Base-by-base conservation (phyloP, 2,329 filamentous ascomycete species). In the Fusarium tjaetaba region DNA sequence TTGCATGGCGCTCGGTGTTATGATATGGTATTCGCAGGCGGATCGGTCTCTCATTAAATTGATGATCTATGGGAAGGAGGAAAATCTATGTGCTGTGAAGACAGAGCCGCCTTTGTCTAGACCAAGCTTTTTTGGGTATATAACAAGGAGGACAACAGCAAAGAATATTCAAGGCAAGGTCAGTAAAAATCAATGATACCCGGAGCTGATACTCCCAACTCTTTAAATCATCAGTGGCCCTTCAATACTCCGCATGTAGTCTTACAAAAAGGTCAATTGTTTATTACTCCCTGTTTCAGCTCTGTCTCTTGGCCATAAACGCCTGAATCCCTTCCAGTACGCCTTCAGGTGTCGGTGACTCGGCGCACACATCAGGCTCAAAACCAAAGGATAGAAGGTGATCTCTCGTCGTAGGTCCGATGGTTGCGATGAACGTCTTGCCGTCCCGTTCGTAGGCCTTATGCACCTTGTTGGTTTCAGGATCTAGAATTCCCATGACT, bases 391-490 rank as follows among this genome's bases (percentile, higher is more conserved):
- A 87, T 26, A 86, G 84, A 22, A 99, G 83, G 82, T 94, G 91
- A 75, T 95, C 91, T 71, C 92, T 88, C 16, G 96, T 99, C 24
- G 96, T 99, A 18, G 96, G 96, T 2, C 96, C 96, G 81, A 99
- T 99, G 0, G 95, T 97, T 20, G 92, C 94, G 69, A 98, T 86
- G 71, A 89, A 90, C 2, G 91, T 92, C 57, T 81, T 86, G 15
- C 83, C 83, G 34, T 80, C 79, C 38, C 78, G 70, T 7, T 67
- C 71, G n/a, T 67, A 58, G 18, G 58, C 76, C 10, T 73, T 75
- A 39, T 77, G 77, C 26, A 80, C 82, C 76, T 80, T 86, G 26
- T 84, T 83, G 2, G 84, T 87, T 24, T 80, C 78, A 10, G 81
- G 77, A 63, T 90, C 87, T 24, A 91, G 78, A 73, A 88, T 75